Evolutionary conservation across 108 stramenopile species (phyloP).

Genomic region (Skeletonema menzelii): DNA sequence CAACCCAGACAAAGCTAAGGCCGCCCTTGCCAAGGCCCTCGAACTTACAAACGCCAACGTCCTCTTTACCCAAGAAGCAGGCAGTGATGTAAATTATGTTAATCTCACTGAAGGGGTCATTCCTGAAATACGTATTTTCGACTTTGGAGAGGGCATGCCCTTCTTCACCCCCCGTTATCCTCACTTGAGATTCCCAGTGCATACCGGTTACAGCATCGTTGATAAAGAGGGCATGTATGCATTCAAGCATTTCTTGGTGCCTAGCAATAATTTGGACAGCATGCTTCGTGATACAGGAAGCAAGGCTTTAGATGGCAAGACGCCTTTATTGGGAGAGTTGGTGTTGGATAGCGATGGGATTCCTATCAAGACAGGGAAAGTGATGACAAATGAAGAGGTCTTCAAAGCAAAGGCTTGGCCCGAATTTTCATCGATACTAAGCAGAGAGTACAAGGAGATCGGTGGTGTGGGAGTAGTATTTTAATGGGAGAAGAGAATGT

Average conservation of each 20-base stretch:
- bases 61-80: slow-evolving; percentile 82
- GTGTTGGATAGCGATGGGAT: slow-evolving; percentile 64
- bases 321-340: slow-evolving; percentile 77
- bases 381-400: slow-evolving; percentile 79
- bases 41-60: slow-evolving; percentile 83
- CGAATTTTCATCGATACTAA: slow-evolving; percentile 67
- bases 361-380: slow-evolving; percentile 64
- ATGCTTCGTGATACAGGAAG: slow-evolving; percentile 47
- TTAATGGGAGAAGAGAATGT: slow-evolving; percentile 34
- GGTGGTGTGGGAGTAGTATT: slow-evolving; percentile 83
- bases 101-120: slow-evolving; percentile 65
- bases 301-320: slow-evolving; percentile 55
- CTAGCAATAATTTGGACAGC: slow-evolving; percentile 55
- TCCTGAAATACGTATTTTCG: slow-evolving; percentile 81
- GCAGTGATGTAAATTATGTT: slow-evolving; percentile 83
- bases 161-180: slow-evolving; percentile 89
- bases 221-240: slow-evolving; percentile 78
- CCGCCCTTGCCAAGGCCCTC: slow-evolving; percentile 68
- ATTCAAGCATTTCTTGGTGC: slow-evolving; percentile 74
- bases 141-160: slow-evolving; percentile 76
- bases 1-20: slow-evolving; percentile 62
- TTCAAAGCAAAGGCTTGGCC: slow-evolving; percentile 63
- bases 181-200: slow-evolving; percentile 78
- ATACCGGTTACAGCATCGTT: slow-evolving; percentile 87
- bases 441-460: slow-evolving; percentile 80